Base-by-base conservation (phyloP, 257 asterid species). In the Verbena officinalis region DNA sequence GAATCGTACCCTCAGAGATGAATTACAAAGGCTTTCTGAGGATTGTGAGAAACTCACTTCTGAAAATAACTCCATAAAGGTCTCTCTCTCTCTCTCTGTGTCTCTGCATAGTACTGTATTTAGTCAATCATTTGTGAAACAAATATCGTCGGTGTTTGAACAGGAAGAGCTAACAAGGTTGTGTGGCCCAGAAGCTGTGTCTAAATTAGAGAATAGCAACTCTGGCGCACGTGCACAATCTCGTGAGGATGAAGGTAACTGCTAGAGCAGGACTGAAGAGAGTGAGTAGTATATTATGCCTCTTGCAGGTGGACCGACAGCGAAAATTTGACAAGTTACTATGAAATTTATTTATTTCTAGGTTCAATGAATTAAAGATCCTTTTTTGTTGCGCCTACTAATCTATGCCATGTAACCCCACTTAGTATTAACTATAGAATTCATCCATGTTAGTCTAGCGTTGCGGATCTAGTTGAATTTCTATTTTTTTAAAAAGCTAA, bases 11-110 rank as follows among this genome's bases (percentile, higher is more conserved):
- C 82, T 90, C 44, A 80, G 88, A 70, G 90, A 83, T 4, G 97
- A 90, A 73, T 59, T 90, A 58, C 84, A 78, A 56, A 79, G 83
- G 89, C 83, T 90, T 39, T 83, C 96, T 1, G 90, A 87, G 79
- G 97, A 87, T 73, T 87, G 97, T 46, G 90, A 74, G 79, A 90
- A 83, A 84, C 83, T 85, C 44, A 78, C 88, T 36, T 78, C 95
- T 4, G 92, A 87, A 72, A 90, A 87, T 78, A 74, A 69, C 71
- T 70, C 81, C 38, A 80, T 90, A 21, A 87, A 87, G 95, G 95
- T 87, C 34, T 58, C 55, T 43, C 7, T 23, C 40, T 14, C 14
- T 24, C 31, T 49, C 4, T 45, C 7, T 4, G 23, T 14, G 1
- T 15, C n/a, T 5, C 21, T 4, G 12, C 23, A 3, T 23, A 9